These are phyloP conservation scores for Lactarius sanguifluus DNA, from an alignment of 768 basidiomycete species.

Conservation along the genomic window DNA sequence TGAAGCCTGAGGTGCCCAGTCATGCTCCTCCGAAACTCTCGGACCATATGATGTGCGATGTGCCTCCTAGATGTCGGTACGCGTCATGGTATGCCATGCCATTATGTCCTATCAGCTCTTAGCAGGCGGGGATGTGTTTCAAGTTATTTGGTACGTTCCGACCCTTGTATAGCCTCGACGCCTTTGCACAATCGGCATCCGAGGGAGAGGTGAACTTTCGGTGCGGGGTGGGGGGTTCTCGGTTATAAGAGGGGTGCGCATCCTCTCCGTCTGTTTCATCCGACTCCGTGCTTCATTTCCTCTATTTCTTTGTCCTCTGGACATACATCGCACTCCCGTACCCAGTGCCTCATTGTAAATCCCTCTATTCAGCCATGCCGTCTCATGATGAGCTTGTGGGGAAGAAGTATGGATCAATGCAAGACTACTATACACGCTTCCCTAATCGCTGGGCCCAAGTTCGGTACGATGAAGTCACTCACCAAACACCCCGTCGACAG, in stretches of 20 bases:
- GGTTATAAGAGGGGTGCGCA: neutral
- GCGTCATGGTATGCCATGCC: neutral
- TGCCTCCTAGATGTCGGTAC: neutral
- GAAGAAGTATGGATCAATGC: neutral
- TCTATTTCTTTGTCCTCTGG: neutral
- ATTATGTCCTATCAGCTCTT: neutral
- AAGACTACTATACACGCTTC: conserved; percentile 2
- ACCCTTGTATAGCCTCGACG: neutral
- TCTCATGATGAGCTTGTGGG: neutral
- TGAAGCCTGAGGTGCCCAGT: too few relatives aligned
- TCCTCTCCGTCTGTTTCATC: neutral
- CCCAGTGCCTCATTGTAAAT: too few relatives aligned
- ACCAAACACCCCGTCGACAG: neutral
- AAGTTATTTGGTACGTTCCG: neutral
- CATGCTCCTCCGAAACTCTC: too few relatives aligned
- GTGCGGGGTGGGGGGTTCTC: conserved; percentile 2
- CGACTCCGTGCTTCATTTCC: neutral
- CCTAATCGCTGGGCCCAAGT: conserved; percentile 9
- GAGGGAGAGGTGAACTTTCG: neutral
- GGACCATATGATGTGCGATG: neutral
- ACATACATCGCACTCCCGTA: neutral
- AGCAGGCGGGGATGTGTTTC: neutral
- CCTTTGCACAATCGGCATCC: neutral
- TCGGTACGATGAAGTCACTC: neutral
- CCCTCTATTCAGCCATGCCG: too few relatives aligned